A percentile compares a stretch with the other conserved stretches of the same genome.
phyloP scores from a whole-genome alignment of 768 basidiomycete genomes.

The Suillus cothurnatus region DNA sequence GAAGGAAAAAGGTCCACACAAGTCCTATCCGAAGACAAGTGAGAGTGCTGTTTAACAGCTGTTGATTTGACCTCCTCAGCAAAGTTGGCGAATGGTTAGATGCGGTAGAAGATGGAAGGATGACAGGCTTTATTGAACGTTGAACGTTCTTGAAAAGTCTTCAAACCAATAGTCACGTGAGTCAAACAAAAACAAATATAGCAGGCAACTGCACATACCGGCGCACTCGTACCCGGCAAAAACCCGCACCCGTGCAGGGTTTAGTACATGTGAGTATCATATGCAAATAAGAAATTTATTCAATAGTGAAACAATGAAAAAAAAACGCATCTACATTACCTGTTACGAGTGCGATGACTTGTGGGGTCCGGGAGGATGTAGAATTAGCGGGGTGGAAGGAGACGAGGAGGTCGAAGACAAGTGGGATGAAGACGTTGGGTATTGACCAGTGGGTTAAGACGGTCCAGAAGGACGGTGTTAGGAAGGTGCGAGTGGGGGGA shows the following conservation, averaged over 20 bases:
- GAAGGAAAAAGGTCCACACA: not conserved
- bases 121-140: not conserved
- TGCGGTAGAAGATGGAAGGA: not conserved
- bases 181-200: no score
- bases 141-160: no score
- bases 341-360: slow-evolving; percentile 43
- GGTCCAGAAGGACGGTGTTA: slow-evolving; percentile 50
- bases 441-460: slow-evolving; percentile 64
- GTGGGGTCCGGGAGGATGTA: slow-evolving; percentile 23
- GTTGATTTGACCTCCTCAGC: not conserved
- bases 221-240: no score
- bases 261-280: no score
- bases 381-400: slow-evolving; percentile 56
- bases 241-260: no score
- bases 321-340: no score
- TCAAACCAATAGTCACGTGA: no score
- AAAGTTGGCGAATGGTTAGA: not conserved
- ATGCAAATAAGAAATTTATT: no score
- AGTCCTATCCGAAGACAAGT: not conserved
- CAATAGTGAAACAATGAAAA: no score
- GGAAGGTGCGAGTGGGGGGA: slow-evolving; percentile 49
- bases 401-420: slow-evolving; percentile 56
- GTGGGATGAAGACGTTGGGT: slow-evolving; percentile 62
- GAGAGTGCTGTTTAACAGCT: not conserved
- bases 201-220: no score